These are phyloP conservation scores for Solanum lignicaule DNA, from an alignment of 257 asterid genomes.

Conservation along the genomic window DNA sequence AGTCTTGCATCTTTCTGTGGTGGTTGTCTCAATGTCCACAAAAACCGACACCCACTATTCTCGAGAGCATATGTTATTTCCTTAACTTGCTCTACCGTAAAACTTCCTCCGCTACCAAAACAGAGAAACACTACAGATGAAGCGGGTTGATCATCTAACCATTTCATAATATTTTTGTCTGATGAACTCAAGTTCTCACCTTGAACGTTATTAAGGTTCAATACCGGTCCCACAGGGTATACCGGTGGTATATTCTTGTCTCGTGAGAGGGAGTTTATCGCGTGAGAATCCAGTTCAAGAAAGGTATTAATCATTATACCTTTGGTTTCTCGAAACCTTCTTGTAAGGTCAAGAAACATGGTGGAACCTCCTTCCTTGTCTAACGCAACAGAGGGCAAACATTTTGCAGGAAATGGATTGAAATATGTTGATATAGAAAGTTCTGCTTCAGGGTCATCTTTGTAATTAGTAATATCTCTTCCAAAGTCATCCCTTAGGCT, in stretches of 20 bases:
- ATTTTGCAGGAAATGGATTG: conserved; percentile 8
- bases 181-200: not conserved
- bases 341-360: not conserved
- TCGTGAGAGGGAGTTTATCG: conserved; percentile 2
- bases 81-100: conserved; percentile 1
- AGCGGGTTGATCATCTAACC: conserved; percentile 16
- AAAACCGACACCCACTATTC: conserved; percentile 22
- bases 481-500: conserved; percentile 8
- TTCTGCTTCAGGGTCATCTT: not conserved
- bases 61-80: conserved; percentile 35
- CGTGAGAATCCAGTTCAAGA: conserved; percentile 17
- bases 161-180: conserved; percentile 4
- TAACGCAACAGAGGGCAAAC: not conserved
- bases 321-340: conserved; percentile 9
- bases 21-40: conserved; percentile 41
- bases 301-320: conserved; percentile 24
- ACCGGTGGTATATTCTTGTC: conserved; percentile 18
- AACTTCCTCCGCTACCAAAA: conserved; percentile 14
- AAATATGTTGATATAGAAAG: not conserved
- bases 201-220: not conserved
- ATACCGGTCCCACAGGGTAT: conserved; percentile 23
- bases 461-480: not conserved
- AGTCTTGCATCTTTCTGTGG: not conserved
- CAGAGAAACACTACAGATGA: conserved; percentile 16
- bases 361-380: not conserved